Percentiles rank a stretch among this genome's conserved stretches.
Evolutionary conservation across 768 basidiomycete genomes (phyloP).

Genomic region (Agrocybe pediades): DNA sequence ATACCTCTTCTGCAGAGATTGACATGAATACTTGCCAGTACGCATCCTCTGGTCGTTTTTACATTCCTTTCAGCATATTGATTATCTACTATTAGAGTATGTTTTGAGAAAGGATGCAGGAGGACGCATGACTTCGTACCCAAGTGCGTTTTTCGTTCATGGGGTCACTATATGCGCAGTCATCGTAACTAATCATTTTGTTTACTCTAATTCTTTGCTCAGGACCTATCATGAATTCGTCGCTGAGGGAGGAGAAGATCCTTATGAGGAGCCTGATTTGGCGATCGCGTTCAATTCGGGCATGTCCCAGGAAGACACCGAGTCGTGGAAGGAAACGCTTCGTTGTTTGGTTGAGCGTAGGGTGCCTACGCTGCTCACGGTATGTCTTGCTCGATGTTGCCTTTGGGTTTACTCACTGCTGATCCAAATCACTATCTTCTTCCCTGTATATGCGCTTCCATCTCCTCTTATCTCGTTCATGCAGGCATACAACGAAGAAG

Average conservation of each 20-base stretch:
- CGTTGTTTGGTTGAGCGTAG: conserved; percentile 23
- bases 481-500: conserved; percentile 33
- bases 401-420: too few relatives aligned
- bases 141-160: conserved; percentile 19
- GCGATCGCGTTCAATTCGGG: conserved; percentile 40
- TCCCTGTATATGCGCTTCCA: neutral
- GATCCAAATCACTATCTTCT: neutral
- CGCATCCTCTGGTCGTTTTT: conserved; percentile 6
- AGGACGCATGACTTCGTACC: conserved; percentile 23
- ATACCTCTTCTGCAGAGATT: conserved; percentile 5
- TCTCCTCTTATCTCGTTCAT: neutral
- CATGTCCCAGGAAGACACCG: conserved; percentile 19
- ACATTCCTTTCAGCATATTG: neutral
- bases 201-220: too few relatives aligned
- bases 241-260: conserved; percentile 7
- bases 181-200: conserved; percentile 6
- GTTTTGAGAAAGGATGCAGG: conserved; percentile 22
- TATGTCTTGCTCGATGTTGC: too few relatives aligned
- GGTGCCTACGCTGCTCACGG: conserved; percentile 35
- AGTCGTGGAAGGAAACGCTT: conserved; percentile 28
- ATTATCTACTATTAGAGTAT: conserved; percentile 23
- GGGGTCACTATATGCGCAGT: neutral
- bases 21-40: conserved; percentile 34
- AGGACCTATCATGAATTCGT: conserved; percentile 34
- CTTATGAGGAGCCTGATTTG: conserved; percentile 30